Conservation (phyloP, 2,329 filamentous ascomycete genomes). For the Xylaria sp. region DNA sequence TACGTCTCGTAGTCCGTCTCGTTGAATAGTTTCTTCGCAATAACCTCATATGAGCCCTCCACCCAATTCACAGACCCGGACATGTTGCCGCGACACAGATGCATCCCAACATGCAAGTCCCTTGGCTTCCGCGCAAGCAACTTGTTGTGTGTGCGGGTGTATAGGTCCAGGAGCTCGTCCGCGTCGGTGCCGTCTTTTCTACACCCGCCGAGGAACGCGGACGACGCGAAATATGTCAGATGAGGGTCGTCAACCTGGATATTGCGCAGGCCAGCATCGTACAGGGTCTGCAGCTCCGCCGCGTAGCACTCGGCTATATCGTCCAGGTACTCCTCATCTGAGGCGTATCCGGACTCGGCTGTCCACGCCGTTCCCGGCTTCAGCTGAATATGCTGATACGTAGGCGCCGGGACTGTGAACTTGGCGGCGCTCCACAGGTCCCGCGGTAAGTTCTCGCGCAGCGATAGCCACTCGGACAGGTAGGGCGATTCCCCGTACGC, state of each 20-base stretch:
- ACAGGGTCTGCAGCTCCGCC: conserved; percentile 56
- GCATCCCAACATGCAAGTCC: conserved; percentile 67
- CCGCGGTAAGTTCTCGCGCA: conserved; percentile 53
- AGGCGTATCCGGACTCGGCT: conserved; percentile 52
- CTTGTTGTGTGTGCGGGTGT: conserved; percentile 67
- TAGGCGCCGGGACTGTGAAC: conserved; percentile 65
- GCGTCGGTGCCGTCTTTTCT: conserved; percentile 59
- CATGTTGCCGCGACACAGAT: conserved; percentile 60
- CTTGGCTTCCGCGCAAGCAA: conserved; percentile 57
- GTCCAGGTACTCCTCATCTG: conserved; percentile 58
- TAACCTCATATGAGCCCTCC: conserved; percentile 57
- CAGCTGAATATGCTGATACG: conserved; percentile 69
- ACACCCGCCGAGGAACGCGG: conserved; percentile 61
- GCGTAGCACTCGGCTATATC: conserved; percentile 61
- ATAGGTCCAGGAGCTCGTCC: conserved; percentile 61
- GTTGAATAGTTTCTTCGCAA: conserved; percentile 55
- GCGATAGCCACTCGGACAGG: conserved; percentile 42
- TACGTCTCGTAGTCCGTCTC: conserved; percentile 56
- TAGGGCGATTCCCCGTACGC: conserved; percentile 49
- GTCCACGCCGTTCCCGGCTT: conserved; percentile 57
- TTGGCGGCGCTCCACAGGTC: conserved; percentile 66
- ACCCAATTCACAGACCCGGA: conserved; percentile 56
- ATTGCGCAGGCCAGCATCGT: conserved; percentile 57
- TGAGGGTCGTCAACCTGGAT: conserved; percentile 63
- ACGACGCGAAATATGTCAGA: conserved; percentile 62